Evolutionary conservation across 2,329 filamentous ascomycete genomes (phyloP).

Genomic region (Clarireedia homoeocarpa): DNA sequence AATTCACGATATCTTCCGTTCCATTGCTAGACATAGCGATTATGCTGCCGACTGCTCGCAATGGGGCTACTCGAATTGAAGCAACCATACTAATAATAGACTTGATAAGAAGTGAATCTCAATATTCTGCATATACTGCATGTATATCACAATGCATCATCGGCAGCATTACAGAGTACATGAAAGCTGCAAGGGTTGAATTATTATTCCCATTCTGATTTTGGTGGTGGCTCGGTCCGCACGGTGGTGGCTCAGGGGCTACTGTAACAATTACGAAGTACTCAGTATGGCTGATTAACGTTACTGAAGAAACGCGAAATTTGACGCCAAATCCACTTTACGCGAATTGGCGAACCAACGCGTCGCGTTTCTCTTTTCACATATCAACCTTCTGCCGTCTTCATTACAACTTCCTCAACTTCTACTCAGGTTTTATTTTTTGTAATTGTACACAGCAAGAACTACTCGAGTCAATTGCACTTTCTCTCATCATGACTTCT

Average conservation of each 20-base stretch:
- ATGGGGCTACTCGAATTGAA: no score
- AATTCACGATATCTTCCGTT: no score
- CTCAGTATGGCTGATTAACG: no score
- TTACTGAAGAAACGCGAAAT: not conserved
- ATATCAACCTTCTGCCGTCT: not conserved
- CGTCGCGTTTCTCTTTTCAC: not conserved
- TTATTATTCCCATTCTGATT: not conserved
- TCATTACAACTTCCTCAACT: constrained; percentile 3
- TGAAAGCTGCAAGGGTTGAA: not conserved
- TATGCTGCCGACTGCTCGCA: no score
- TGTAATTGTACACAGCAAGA: constrained; percentile 10
- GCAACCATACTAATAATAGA: no score
- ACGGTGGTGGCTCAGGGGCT: not conserved
- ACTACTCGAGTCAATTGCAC: constrained; percentile 1
- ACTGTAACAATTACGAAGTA: no score
- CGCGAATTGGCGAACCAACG: not conserved
- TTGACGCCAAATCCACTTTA: not conserved
- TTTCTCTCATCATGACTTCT: constrained; percentile 28
- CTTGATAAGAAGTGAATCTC: not conserved
- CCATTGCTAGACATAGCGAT: no score
- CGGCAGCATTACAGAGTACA: not conserved
- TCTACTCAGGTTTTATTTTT: not conserved
- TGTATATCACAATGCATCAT: not conserved
- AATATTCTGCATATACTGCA: not conserved
- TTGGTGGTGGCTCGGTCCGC: not conserved